These are phyloP conservation scores for Phytophthora citrophthora DNA, from an alignment of 352 stramenopile genomes.

Conservation along the genomic window DNA sequence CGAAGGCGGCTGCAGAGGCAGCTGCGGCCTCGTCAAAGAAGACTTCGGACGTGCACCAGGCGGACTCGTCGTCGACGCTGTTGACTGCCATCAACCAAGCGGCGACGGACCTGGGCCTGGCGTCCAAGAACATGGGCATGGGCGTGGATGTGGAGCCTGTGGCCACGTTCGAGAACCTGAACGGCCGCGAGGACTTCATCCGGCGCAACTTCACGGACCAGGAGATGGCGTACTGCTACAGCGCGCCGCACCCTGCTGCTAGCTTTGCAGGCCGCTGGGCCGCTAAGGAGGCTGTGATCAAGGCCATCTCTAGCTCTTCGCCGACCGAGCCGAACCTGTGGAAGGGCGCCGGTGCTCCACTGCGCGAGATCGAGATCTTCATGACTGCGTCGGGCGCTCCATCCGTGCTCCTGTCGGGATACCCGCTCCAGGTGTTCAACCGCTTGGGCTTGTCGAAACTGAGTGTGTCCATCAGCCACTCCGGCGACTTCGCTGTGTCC, in stretches of 20 bases:
- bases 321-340: constrained; percentile 73
- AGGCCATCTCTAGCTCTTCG: constrained; percentile 86
- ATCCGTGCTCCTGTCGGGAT: constrained; percentile 76
- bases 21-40: constrained; percentile 18
- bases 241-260: constrained; percentile 74
- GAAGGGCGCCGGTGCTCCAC: constrained; percentile 70
- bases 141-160: constrained; percentile 87
- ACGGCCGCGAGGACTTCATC: constrained; percentile 84
- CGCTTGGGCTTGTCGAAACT: constrained; percentile 72
- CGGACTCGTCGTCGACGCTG: constrained; percentile 50
- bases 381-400: constrained; percentile 79
- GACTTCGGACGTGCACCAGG: constrained; percentile 17
- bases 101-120: constrained; percentile 56
- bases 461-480: constrained; percentile 91
- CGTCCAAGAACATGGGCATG: constrained; percentile 63
- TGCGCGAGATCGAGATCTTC: constrained; percentile 90
- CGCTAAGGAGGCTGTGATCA: constrained; percentile 91
- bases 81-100: constrained; percentile 63
- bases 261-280: constrained; percentile 90
- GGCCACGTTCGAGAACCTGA: constrained; percentile 81
- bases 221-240: constrained; percentile 88
- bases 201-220: constrained; percentile 89
- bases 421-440: constrained; percentile 82
- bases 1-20: constrained; percentile 39
- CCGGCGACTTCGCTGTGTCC: constrained; percentile 86